These are phyloP conservation scores for Candolleomyces aberdarensis DNA, from an alignment of 768 basidiomycete species.

Conservation along the genomic window DNA sequence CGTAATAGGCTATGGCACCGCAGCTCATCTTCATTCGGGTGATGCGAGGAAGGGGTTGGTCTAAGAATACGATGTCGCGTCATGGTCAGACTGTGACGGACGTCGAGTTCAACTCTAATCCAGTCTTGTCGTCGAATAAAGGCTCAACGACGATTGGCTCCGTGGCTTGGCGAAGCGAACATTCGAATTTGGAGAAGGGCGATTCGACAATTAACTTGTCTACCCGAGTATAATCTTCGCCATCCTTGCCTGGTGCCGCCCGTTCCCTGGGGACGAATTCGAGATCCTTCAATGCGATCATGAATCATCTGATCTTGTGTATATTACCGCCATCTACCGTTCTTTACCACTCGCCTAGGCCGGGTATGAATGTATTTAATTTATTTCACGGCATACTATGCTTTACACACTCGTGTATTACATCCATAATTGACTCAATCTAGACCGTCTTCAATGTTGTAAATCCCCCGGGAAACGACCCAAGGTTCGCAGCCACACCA, in stretches of 20 bases:
- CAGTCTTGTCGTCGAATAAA: neutral
- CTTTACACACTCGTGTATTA: neutral
- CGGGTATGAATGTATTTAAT: no score
- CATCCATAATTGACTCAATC: no score
- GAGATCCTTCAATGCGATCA: no score
- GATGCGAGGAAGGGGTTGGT: conserved; percentile 5
- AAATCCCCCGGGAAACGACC: no score
- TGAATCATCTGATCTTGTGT: no score
- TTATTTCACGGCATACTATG: neutral
- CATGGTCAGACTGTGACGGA: neutral
- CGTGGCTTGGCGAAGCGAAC: neutral
- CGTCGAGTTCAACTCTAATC: neutral
- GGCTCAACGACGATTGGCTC: neutral
- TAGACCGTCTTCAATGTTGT: no score
- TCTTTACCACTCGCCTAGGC: no score
- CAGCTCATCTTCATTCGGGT: conserved; percentile 7
- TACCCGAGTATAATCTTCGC: neutral
- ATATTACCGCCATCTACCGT: no score
- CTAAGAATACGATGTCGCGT: neutral
- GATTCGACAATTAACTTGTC: neutral
- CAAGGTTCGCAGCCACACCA: no score
- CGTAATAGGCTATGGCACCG: conserved; percentile 2
- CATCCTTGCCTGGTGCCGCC: neutral
- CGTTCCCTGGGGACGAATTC: no score
- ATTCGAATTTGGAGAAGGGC: neutral